Evolutionary conservation across 805 yeast species (phyloP).

Genomic region (Candida nitratophila): DNA sequence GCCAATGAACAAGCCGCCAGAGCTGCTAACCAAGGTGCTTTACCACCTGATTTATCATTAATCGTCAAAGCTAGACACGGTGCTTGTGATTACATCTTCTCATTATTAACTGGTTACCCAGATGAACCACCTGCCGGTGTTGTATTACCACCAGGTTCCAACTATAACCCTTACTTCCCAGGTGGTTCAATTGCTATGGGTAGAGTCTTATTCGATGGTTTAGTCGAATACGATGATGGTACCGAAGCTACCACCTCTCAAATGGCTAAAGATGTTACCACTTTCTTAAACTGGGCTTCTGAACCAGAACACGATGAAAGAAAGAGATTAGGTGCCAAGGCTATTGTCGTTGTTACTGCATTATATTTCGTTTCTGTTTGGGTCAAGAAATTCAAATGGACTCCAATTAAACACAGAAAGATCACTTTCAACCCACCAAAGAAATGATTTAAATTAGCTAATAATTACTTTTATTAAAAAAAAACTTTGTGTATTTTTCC

Average conservation of each 20-base stretch:
- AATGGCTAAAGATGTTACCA: conserved; percentile 97
- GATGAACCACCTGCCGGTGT: conserved; percentile 99
- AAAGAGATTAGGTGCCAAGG: conserved; percentile 94
- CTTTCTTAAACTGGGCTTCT: conserved; percentile 96
- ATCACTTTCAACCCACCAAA: conserved; percentile 89
- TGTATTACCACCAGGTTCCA: conserved; percentile 82
- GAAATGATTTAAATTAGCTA: conserved; percentile 30
- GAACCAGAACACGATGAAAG: conserved; percentile 99
- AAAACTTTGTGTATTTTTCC: not conserved
- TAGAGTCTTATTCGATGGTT: conserved; percentile 93
- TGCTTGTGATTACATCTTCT: conserved; percentile 90
- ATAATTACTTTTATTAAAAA: not conserved
- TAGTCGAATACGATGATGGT: conserved; percentile 98
- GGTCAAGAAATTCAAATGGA: conserved; percentile 98
- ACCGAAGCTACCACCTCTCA: conserved; percentile 97
- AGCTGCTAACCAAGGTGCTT: conserved; percentile 98
- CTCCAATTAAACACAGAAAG: conserved; percentile 92
- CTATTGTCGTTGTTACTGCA: conserved; percentile 69
- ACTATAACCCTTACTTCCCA: conserved; percentile 99
- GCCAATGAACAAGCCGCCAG: conserved; percentile 98
- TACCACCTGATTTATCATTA: conserved; percentile 95
- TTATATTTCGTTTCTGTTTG: conserved; percentile 78
- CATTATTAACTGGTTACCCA: conserved; percentile 96
- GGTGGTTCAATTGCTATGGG: conserved; percentile 99
- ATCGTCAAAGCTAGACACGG: conserved; percentile 99